Percentiles rank a stretch among this genome's conserved stretches.
phyloP scores from a whole-genome alignment of 2,329 filamentous ascomycete species.

The Penicillium frequentans region DNA sequence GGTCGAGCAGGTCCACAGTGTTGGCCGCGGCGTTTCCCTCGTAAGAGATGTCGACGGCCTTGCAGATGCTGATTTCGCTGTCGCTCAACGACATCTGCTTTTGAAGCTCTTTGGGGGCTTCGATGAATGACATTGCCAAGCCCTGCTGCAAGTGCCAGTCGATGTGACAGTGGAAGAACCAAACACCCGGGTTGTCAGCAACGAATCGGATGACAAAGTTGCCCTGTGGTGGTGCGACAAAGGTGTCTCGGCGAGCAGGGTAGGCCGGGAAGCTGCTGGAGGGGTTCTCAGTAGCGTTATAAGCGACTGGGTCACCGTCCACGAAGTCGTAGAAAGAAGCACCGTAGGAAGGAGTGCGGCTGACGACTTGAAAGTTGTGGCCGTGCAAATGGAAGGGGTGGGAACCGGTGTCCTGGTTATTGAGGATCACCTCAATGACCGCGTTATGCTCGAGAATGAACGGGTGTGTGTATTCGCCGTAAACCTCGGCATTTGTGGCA shows the following conservation, averaged over 20 bases:
- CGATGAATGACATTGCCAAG: slow-evolving; percentile 11
- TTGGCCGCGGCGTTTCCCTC: slow-evolving; percentile 76
- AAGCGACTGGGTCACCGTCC: slow-evolving; percentile 13
- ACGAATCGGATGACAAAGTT: slow-evolving; percentile 21
- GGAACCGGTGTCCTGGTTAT: slow-evolving; percentile 43
- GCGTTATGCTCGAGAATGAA: slow-evolving; percentile 39
- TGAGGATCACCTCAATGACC: slow-evolving; percentile 45
- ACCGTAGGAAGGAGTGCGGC: slow-evolving; percentile 57
- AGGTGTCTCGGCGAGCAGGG: slow-evolving; percentile 18
- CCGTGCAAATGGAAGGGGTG: slow-evolving; percentile 57
- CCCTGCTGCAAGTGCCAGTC: slow-evolving; percentile 26
- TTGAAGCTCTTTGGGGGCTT: slow-evolving; percentile 2
- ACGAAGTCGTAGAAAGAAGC: slow-evolving; percentile 55
- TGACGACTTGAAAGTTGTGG: slow-evolving; percentile 67
- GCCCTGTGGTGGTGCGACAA: slow-evolving; percentile 16
- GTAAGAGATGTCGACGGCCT: slow-evolving; percentile 39
- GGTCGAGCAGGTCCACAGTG: slow-evolving; percentile 61
- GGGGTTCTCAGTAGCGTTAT: slow-evolving; percentile 1
- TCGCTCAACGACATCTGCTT: slow-evolving; percentile 13
- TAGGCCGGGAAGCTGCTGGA: neutral
- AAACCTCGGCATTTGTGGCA: slow-evolving; percentile 59
- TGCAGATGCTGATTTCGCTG: slow-evolving; percentile 62
- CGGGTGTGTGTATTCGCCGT: slow-evolving; percentile 65
- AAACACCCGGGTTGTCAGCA: slow-evolving; percentile 26
- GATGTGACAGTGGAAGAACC: slow-evolving; percentile 29